Evolutionary conservation across 2,329 filamentous ascomycete species (phyloP).

Genomic region (Coniella lustricola): DNA sequence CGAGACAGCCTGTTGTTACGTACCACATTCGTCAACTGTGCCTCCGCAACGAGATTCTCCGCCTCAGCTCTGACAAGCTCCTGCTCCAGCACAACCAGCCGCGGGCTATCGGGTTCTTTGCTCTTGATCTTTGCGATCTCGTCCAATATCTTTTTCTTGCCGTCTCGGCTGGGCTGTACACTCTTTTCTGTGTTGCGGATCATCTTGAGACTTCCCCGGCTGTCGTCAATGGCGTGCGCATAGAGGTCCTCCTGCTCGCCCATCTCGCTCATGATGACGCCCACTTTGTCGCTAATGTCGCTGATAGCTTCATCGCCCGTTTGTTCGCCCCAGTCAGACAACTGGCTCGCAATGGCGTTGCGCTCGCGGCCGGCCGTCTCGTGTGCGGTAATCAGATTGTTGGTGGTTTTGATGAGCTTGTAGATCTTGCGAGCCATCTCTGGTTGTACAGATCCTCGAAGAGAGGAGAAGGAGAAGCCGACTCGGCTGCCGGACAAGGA

Average conservation of each 20-base stretch:
- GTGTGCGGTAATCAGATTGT: slow-evolving; percentile 77
- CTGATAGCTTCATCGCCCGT: slow-evolving; percentile 81
- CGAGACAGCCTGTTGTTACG: slow-evolving; percentile 28
- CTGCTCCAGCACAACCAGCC: slow-evolving; percentile 81
- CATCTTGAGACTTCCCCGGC: slow-evolving; percentile 73
- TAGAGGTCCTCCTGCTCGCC: slow-evolving; percentile 90
- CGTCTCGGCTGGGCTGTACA: slow-evolving; percentile 85
- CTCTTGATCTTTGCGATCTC: slow-evolving; percentile 88
- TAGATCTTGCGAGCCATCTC: slow-evolving; percentile 85
- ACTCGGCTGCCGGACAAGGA: slow-evolving; percentile 38
- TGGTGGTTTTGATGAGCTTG: slow-evolving; percentile 91
- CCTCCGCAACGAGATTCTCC: slow-evolving; percentile 91
- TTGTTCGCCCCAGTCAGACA: slow-evolving; percentile 94
- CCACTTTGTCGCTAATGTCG: slow-evolving; percentile 92
- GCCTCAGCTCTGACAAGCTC: slow-evolving; percentile 94
- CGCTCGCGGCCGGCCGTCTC: slow-evolving; percentile 81
- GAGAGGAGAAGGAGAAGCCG: slow-evolving; percentile 77
- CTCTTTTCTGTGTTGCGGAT: slow-evolving; percentile 94
- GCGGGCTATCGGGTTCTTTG: slow-evolving; percentile 82
- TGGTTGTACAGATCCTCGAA: slow-evolving; percentile 77
- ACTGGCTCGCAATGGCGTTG: slow-evolving; percentile 74
- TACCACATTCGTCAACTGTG: slow-evolving; percentile 91
- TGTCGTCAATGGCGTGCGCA: slow-evolving; percentile 81
- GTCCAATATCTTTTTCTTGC: slow-evolving; percentile 80
- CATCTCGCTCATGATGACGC: slow-evolving; percentile 84